phyloP scores from a whole-genome alignment of 345 rosid species.

The Eutrema japonicum region DNA sequence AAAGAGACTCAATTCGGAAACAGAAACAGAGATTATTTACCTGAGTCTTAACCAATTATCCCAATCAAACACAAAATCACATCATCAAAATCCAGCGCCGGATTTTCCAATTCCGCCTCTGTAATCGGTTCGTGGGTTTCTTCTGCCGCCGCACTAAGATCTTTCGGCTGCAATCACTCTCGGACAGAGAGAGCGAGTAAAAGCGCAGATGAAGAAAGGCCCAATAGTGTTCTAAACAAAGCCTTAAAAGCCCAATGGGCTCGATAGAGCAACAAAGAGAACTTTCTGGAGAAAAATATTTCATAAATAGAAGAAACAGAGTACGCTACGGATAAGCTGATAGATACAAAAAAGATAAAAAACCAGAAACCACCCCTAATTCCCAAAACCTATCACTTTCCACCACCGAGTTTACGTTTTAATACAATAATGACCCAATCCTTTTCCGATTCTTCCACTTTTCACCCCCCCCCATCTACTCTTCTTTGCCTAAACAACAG shows the following conservation, averaged over 20 bases:
- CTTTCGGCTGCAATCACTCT: no score
- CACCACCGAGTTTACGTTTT: conserved; percentile 28
- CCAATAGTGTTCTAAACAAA: no score
- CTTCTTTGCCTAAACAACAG: conserved; percentile 42
- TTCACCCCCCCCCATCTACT: conserved; percentile 30
- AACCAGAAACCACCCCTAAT: conserved; percentile 19
- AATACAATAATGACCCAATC: conserved; percentile 26
- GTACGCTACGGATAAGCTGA: conserved; percentile 28
- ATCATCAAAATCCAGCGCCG: no score
- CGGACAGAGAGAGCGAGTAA: no score
- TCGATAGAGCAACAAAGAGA: background rate
- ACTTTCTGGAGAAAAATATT: conserved; percentile 4
- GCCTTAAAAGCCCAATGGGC: background rate
- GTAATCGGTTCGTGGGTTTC: background rate
- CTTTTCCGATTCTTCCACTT: conserved; percentile 15
- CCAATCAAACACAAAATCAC: no score
- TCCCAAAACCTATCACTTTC: conserved; percentile 36
- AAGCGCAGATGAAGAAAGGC: no score
- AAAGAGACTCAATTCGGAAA: background rate
- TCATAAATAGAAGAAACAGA: conserved; percentile 32
- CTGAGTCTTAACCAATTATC: background rate
- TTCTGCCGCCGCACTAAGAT: no score
- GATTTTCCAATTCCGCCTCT: no score
- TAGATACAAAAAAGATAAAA: conserved; percentile 29
- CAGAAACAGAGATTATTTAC: background rate